Evolutionary conservation across 805 yeast genomes (phyloP), one percentile per base, ranked within the genome.

Genomic region (Ogataea zsoltii): DNA sequence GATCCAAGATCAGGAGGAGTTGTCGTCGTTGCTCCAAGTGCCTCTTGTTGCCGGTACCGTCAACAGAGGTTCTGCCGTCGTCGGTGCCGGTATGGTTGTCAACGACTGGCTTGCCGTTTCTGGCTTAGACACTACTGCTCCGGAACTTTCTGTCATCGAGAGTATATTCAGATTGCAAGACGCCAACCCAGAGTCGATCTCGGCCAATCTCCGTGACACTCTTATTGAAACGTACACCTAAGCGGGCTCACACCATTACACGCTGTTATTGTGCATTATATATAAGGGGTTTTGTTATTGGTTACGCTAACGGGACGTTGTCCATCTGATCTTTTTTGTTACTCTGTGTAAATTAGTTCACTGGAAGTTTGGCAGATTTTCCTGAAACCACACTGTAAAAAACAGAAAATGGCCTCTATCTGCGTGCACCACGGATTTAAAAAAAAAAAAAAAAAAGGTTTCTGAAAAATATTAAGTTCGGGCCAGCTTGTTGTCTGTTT

Each of bases 31-130:
- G 66, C 77, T 94, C 61, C 99, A 94, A 72, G 96, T 94, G 33
- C 99, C 99, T 44, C 76, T 94, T 54, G 99, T 94, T 39, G 99
- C 99, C 6, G 99, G 99, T 69, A 91, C 97, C 32, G 91, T 94
- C 48, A 94, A 94, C 75, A 85, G 99, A 69, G 99, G 99, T 70
- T 88, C 97, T 23, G 72, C 96, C 4, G 97, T 92, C 40, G 96
- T 94, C 50, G 99, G 99, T 62, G 98, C 97, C 38, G 99, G 99
- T 58, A 83, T 94, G 83, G 98, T 94, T 44, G 99, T 91, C 42
- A 94, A 94, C 66, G 99, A 94, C 72, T 94, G 97, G 95, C 75
- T 92, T 56, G 95, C 98, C 25, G 98, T 95, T 34, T 77, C 96
- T 38, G 99, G 99, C 55, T 77, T 88, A 58, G 98, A 94, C 71